These are phyloP conservation scores for Alternaria viburni DNA, from an alignment of 2,329 filamentous ascomycete genomes.

Conservation along the genomic window DNA sequence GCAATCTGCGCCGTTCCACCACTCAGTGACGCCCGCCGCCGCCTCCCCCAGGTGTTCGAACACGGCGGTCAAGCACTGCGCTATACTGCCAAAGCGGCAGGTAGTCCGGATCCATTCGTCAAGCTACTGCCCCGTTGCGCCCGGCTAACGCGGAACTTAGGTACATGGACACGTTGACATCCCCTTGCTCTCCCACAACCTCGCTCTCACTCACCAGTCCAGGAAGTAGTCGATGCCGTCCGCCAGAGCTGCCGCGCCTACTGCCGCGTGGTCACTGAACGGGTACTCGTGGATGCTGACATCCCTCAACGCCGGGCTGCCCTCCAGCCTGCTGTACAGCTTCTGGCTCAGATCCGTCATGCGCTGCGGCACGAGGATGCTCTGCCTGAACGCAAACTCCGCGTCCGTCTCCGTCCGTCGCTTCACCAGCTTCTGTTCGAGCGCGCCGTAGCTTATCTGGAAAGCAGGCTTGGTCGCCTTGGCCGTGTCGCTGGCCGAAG, in stretches of 20 bases:
- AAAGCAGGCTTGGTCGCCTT: constrained; percentile 36
- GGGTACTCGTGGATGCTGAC: constrained; percentile 38
- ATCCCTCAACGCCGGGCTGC: constrained; percentile 31
- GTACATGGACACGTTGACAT: neutral
- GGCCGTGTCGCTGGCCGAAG: neutral
- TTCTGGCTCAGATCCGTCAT: constrained; percentile 31
- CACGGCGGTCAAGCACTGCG: constrained; percentile 6
- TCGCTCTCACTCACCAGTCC: constrained; percentile 28
- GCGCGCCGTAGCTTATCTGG: constrained; percentile 39
- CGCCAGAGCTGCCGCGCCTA: constrained; percentile 33
- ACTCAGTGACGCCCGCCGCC: neutral
- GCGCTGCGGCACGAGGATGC: constrained; percentile 28
- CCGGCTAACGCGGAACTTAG: constrained; percentile 7
- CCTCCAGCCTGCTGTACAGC: constrained; percentile 31
- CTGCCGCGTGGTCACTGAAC: constrained; percentile 41
- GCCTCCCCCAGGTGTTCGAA: neutral
- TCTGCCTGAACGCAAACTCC: constrained; percentile 34
- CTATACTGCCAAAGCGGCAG: constrained; percentile 10
- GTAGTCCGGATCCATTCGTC: constrained; percentile 1
- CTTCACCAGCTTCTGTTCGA: constrained; percentile 35
- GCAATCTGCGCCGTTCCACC: constrained; percentile 8
- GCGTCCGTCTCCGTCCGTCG: constrained; percentile 36
- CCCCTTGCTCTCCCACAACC: neutral
- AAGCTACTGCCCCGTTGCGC: neutral
- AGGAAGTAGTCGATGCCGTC: constrained; percentile 46